Conservation (phyloP, 129 eudicot genomes). For the Chrysanthemum seticuspe region DNA sequence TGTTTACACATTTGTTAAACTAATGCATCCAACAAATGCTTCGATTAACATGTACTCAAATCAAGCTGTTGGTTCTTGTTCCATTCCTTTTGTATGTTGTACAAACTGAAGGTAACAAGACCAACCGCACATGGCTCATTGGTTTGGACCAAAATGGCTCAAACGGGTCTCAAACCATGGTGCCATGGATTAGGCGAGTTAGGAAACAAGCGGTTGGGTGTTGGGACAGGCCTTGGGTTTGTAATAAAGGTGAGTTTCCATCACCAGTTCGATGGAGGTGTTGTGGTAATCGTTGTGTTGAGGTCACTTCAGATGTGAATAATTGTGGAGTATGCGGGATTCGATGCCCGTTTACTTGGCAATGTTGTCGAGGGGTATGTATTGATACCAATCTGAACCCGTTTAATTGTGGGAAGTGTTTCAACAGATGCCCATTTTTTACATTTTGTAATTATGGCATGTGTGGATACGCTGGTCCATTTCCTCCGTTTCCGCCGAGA, state of each 20-base stretch:
- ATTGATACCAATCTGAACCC: conserved; percentile 45
- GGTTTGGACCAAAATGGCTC: conserved; percentile 28
- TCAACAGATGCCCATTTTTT: conserved; percentile 45
- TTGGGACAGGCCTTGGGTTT: conserved; percentile 54
- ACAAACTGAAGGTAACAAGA: conserved; percentile 17
- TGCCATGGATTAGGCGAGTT: conserved; percentile 59
- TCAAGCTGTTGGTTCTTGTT: conserved; percentile 25
- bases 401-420: conserved; percentile 67
- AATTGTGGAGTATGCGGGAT: conserved; percentile 81
- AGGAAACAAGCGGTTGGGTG: conserved; percentile 57
- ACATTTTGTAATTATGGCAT: conserved; percentile 58
- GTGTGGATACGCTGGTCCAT: conserved; percentile 74
- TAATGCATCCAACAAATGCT: conserved; percentile 40
- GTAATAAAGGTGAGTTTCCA: conserved; percentile 41
- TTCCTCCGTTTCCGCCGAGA: conserved; percentile 45
- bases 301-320: conserved; percentile 54
- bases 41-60: conserved; percentile 13
- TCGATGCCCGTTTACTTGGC: conserved; percentile 69
- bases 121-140: conserved; percentile 24
- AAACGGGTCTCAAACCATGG: conserved; percentile 27
- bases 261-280: conserved; percentile 41
- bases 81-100: conserved; percentile 13
- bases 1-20: conserved; percentile 7
- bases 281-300: conserved; percentile 71
- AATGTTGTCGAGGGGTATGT: conserved; percentile 76